Evolutionary conservation across 2,329 filamentous ascomycete genomes (phyloP).

Genomic region (Grosmannia serpens): DNA sequence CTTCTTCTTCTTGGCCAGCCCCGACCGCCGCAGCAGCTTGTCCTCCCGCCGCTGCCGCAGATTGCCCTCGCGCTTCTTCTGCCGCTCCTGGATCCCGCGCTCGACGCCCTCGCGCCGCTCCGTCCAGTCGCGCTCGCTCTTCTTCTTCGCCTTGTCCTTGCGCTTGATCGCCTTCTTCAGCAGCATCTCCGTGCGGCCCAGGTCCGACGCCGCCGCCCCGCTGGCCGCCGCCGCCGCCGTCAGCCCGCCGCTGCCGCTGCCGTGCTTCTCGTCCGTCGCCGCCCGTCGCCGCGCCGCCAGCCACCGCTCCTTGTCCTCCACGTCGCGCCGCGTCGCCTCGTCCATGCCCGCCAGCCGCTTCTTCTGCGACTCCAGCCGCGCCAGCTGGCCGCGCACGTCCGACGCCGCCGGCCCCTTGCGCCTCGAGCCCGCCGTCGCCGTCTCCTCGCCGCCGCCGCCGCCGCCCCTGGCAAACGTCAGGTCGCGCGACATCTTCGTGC

Average conservation of each 20-base stretch:
- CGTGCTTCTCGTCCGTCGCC: constrained; percentile 47
- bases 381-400: constrained; percentile 77
- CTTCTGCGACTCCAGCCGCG: constrained; percentile 77
- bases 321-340: constrained; percentile 68
- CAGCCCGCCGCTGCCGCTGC: constrained; percentile 17
- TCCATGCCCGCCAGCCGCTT: constrained; percentile 65
- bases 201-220: constrained; percentile 4
- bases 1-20: constrained; percentile 34
- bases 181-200: constrained; percentile 42
- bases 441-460: background rate
- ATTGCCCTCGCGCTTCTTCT: constrained; percentile 74
- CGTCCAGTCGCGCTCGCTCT: constrained; percentile 81
- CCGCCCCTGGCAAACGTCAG: constrained; percentile 45
- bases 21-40: constrained; percentile 48
- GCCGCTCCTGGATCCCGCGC: constrained; percentile 65
- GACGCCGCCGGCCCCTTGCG: constrained; percentile 59
- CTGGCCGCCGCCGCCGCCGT: constrained; percentile 9
- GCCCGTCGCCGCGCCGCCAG: constrained; percentile 79
- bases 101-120: constrained; percentile 62
- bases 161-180: constrained; percentile 93
- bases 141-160: constrained; percentile 80
- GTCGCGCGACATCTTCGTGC: constrained; percentile 64
- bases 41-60: constrained; percentile 63
- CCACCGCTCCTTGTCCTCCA: constrained; percentile 92
- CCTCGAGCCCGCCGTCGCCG: constrained; percentile 26